Percentiles rank a stretch among this genome's conserved stretches.
phyloP scores from a whole-genome alignment of 78 protist genomes.

The Chrysochromulina parva region DNA sequence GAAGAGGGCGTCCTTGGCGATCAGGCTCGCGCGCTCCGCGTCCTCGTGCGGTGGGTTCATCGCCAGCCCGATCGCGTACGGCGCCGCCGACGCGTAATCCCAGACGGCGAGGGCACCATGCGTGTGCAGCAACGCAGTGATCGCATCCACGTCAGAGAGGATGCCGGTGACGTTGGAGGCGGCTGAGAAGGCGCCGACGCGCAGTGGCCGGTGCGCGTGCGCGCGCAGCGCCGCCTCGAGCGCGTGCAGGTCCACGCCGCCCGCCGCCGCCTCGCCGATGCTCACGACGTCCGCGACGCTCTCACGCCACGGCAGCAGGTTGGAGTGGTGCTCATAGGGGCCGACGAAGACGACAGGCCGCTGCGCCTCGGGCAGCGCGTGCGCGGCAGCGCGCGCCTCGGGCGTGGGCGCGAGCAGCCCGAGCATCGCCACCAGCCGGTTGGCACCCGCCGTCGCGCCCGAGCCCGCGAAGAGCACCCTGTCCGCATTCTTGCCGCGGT shows the following conservation, averaged over 20 bases:
- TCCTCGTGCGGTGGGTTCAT: constrained; percentile 12
- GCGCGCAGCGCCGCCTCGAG: background rate
- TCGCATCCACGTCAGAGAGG: constrained; percentile 55
- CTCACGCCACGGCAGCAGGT: constrained; percentile 93
- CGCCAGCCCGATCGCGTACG: constrained; percentile 65
- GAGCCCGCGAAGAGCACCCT: constrained; percentile 68
- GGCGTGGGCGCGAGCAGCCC: background rate
- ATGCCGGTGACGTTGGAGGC: constrained; percentile 89
- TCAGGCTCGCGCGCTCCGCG: background rate
- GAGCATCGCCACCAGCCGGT: constrained; percentile 51
- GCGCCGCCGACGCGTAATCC: constrained; percentile 91
- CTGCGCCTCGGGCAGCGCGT: too few relatives aligned
- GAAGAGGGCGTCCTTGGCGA: constrained; percentile 79
- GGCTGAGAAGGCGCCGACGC: constrained; percentile 81
- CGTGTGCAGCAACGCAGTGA: constrained; percentile 66
- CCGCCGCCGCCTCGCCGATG: background rate
- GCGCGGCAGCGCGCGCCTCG: background rate
- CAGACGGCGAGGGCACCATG: constrained; percentile 65
- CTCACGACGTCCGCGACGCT: constrained; percentile 36
- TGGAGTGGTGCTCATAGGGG: constrained; percentile 91
- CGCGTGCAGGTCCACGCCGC: background rate
- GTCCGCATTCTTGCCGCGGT: constrained; percentile 43
- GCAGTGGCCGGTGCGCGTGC: background rate
- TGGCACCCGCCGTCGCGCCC: constrained; percentile 75
- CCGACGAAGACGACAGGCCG: constrained; percentile 70